A percentile compares a stretch with the other conserved stretches of the same genome.
Evolutionary conservation across 257 asterid species (phyloP).

Genomic region (Mitragyna speciosa): DNA sequence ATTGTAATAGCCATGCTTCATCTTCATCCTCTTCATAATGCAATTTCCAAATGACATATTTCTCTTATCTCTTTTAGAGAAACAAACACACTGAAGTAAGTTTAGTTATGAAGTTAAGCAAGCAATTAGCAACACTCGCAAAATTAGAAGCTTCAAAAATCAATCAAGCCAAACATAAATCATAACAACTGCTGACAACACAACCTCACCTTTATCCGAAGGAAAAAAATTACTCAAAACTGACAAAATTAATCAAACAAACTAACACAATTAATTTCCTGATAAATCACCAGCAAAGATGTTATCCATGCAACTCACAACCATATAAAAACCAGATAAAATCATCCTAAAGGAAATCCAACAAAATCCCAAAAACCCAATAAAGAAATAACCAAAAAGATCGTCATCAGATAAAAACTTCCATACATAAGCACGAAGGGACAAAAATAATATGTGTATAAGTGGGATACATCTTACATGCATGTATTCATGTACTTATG

Average conservation of each 20-base stretch:
- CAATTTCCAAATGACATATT: too few relatives aligned
- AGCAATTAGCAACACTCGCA: not conserved
- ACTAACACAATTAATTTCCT: not conserved
- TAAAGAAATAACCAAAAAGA: not conserved
- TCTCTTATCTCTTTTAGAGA: not conserved
- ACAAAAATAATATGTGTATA: not conserved
- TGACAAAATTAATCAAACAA: not conserved
- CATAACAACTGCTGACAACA: too few relatives aligned
- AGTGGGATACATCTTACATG: not conserved
- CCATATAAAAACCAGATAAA: not conserved
- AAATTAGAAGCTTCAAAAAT: not conserved
- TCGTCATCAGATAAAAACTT: not conserved
- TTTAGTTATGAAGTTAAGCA: not conserved
- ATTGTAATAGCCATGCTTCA: too few relatives aligned
- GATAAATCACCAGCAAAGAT: not conserved
- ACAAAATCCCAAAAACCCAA: conserved; percentile 6
- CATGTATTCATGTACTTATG: not conserved
- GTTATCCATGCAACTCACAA: not conserved
- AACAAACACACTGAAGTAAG: not conserved
- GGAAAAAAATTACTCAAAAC: not conserved
- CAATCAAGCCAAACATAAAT: not conserved
- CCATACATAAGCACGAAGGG: not conserved
- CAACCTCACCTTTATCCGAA: not conserved
- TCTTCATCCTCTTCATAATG: too few relatives aligned
- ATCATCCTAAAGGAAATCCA: not conserved